Evolutionary conservation across 108 stramenopile species (phyloP).

Genomic region (Cyclotella baltica): DNA sequence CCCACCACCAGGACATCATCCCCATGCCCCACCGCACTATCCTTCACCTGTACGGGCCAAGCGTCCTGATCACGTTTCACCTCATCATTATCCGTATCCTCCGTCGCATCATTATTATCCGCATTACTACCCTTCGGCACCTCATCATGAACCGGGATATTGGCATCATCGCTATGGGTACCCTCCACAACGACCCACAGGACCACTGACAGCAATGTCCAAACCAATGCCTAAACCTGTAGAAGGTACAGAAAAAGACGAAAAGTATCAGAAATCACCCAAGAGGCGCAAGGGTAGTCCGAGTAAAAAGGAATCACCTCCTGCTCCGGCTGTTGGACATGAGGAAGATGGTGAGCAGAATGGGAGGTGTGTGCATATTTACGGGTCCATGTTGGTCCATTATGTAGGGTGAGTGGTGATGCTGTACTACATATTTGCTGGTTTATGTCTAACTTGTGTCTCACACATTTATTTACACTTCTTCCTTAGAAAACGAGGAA

Average conservation of each 20-base stretch:
- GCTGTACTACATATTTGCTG: background rate
- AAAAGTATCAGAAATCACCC: background rate
- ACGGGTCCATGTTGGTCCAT: constrained; percentile 26
- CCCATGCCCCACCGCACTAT: background rate
- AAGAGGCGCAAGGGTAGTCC: background rate
- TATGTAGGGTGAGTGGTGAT: constrained; percentile 21
- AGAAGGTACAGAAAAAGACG: background rate
- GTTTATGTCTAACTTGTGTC: background rate
- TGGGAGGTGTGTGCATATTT: constrained; percentile 24
- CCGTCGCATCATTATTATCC: constrained; percentile 3
- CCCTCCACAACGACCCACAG: background rate
- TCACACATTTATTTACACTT: background rate
- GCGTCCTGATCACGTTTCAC: background rate
- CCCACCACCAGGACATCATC: background rate
- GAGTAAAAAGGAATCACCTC: background rate
- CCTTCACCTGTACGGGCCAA: background rate
- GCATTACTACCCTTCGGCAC: background rate
- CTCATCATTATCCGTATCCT: constrained; percentile 11
- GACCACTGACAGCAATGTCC: background rate
- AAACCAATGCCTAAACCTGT: background rate
- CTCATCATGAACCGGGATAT: constrained; percentile 8
- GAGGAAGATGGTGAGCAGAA: constrained; percentile 3
- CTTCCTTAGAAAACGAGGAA: background rate
- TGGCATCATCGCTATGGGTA: constrained; percentile 7
- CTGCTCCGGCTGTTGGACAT: background rate